These are phyloP conservation scores for Haematococcus lacustris DNA, from an alignment of 139 green algal genomes.

Conservation along the genomic window DNA sequence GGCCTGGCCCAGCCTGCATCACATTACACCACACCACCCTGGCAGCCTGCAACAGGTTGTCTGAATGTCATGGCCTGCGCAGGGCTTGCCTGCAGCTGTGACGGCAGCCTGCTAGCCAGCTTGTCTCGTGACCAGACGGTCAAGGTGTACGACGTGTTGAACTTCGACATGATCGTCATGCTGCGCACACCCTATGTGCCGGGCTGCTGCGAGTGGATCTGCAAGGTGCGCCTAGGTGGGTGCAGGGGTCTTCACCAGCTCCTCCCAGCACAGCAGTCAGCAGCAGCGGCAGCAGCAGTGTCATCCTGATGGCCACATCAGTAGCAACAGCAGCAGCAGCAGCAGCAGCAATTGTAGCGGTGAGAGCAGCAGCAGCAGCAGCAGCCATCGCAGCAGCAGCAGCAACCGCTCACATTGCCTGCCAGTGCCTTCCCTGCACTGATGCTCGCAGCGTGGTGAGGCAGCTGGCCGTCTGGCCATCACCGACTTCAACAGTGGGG, in stretches of 20 bases:
- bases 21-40: no score
- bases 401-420: not conserved
- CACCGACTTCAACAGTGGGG: constrained; percentile 58
- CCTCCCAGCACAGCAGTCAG: not conserved
- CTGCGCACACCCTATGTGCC: constrained; percentile 74
- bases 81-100: constrained; percentile 51
- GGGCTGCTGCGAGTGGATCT: constrained; percentile 78
- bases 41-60: no score
- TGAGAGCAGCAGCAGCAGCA: no score
- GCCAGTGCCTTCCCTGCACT: no score
- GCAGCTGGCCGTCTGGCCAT: constrained; percentile 71
- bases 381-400: not conserved
- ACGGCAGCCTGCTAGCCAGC: constrained; percentile 61
- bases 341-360: no score
- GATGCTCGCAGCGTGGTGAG: constrained; percentile 50
- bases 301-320: not conserved
- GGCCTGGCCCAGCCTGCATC: no score
- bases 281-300: not conserved
- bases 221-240: constrained; percentile 26
- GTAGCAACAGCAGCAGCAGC: no score
- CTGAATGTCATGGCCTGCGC: no score
- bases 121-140: constrained; percentile 58
- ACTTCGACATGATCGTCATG: constrained; percentile 98
- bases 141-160: constrained; percentile 94
- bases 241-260: not conserved